phyloP scores from a whole-genome alignment of 73 alveolate genomes.

The Paraurostyla sp. region DNA sequence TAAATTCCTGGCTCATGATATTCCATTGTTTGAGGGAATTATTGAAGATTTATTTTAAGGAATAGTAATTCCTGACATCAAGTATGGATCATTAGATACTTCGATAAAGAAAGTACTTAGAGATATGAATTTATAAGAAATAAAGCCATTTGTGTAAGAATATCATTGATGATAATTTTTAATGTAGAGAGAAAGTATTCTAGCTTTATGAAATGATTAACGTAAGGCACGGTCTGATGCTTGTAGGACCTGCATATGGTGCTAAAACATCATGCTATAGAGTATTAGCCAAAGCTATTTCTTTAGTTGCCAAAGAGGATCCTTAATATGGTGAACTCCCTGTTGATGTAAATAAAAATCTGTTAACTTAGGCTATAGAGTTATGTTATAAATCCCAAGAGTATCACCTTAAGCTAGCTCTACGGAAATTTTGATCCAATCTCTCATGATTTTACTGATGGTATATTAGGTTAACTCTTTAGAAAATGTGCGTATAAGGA shows the following conservation, averaged over 20 bases:
- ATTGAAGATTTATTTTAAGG: conserved; percentile 93
- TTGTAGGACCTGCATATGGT: conserved; percentile 94
- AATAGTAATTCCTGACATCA: conserved; percentile 81
- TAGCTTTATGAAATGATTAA: conserved; percentile 92
- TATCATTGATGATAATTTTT: background rate
- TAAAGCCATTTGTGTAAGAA: conserved; percentile 63
- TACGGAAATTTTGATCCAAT: conserved; percentile 84
- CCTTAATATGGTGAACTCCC: conserved; percentile 75
- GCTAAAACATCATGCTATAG: conserved; percentile 91
- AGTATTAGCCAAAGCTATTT: conserved; percentile 86
- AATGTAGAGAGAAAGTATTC: conserved; percentile 81
- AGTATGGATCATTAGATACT: conserved; percentile 84
- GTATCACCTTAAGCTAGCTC: conserved; percentile 71
- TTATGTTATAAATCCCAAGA: conserved; percentile 80
- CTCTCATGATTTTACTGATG: conserved; percentile 84
- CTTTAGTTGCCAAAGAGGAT: conserved; percentile 62
- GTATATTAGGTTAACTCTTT: conserved; percentile 68
- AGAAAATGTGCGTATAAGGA: conserved; percentile 73
- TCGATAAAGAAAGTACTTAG: conserved; percentile 72
- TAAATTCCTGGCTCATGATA: conserved; percentile 92
- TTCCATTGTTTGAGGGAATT: conserved; percentile 88
- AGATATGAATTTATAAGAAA: conserved; percentile 79
- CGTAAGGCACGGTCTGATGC: conserved; percentile 94
- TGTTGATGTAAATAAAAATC: conserved; percentile 39
- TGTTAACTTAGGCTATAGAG: background rate